Evolutionary conservation across 306 rosid genomes (phyloP).

Genomic region (Prunus salicina): DNA sequence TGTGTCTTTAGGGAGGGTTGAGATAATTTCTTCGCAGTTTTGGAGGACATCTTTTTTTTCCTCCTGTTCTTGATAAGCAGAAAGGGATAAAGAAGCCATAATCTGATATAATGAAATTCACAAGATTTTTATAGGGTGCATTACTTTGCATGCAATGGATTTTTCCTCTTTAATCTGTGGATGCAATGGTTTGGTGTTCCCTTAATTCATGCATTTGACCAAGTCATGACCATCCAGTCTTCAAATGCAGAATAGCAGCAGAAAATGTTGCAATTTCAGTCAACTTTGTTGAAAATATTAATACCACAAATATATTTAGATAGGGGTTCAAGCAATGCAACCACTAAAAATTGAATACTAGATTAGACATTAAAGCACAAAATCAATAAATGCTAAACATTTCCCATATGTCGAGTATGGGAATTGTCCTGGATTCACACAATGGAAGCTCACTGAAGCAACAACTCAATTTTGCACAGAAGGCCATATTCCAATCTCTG

Average conservation of each 20-base stretch:
- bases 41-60: too few relatives aligned
- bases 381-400: neutral
- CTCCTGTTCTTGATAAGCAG: neutral
- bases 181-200: neutral
- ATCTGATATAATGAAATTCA: neutral
- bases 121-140: neutral
- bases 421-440: neutral
- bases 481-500: slow-evolving; percentile 79
- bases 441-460: neutral
- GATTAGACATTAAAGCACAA: neutral
- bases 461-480: slow-evolving; percentile 23
- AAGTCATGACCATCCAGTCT: neutral
- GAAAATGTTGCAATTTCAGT: neutral
- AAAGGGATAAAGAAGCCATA: neutral
- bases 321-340: neutral
- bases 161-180: neutral
- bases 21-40: neutral
- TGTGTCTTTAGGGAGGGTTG: neutral
- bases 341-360: too few relatives aligned
- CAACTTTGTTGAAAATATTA: neutral
- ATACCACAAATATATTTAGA: neutral
- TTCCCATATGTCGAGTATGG: neutral
- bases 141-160: neutral
- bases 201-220: neutral
- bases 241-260: neutral